Evolutionary conservation across 345 rosid species (phyloP), one percentile per base, ranked within the genome.

Genomic region (Tarenaya hassleriana): DNA sequence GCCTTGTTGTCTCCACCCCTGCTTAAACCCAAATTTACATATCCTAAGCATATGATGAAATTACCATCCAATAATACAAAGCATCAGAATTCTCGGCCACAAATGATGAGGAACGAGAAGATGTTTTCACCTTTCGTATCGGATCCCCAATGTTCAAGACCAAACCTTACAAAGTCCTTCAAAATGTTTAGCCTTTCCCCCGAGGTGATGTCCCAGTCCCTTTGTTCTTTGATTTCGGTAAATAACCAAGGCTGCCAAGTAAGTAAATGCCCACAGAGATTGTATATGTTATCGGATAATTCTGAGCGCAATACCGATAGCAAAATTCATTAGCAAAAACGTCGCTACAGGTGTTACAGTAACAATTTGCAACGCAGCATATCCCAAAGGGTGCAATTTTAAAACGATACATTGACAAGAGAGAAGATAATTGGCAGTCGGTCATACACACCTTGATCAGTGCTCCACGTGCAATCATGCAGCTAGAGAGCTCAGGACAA

Each of bases 391-490:
- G n/a, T n/a, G n/a, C n/a, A n/a, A n/a, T n/a, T n/a, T n/a, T n/a
- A n/a, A n/a, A n/a, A n/a, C n/a, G 13, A 48, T 37, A 37, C 16
- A 44, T 29, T 50, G 57, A 37, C 27, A 35, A 44, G 3, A 10
- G 39, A 51, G 24, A 42, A 13, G 47, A 9, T 29, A 5, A 9
- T 17, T 31, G 42, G 13, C 37, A 29, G 17, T 27, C 15, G 37
- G 50, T 38, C 37, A 49, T 44, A 41, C 33, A 48, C 16, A 86
- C 98, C 88, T 92, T 92, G 54, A 79, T 69, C 34, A 92, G 59
- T 53, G 91, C 97, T 52, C 97, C 97, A 55, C 97, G 88, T 61
- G 97, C 94, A 78, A 92, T 83, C 94, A 92, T 83, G 78, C 81
- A 78, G 21, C 90, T 63, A 48, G 88, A 64, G 50, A 92, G 83